phyloP scores from a whole-genome alignment of 78 protist genomes.

The Speleostelium caveatum region DNA sequence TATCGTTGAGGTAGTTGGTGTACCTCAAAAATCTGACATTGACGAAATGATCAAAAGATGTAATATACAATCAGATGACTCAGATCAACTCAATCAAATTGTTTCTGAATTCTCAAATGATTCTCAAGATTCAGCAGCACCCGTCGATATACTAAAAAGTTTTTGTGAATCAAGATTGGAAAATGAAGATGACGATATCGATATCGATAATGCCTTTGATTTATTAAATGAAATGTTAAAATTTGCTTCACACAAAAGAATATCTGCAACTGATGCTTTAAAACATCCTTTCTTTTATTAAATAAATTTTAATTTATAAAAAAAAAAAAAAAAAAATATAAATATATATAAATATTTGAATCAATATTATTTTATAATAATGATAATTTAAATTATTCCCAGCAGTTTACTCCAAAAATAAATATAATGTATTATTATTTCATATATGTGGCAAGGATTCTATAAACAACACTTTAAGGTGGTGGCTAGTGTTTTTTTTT shows the following conservation, averaged over 20 bases:
- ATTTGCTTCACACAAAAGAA: background rate
- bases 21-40: slow-evolving; percentile 31
- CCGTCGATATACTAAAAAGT: background rate
- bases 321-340: too few species aligned
- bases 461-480: too few species aligned
- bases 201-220: too few species aligned
- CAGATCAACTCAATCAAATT: background rate
- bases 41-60: slow-evolving; percentile 16
- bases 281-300: background rate
- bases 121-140: background rate
- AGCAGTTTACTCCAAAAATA: too few species aligned
- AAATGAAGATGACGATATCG: background rate
- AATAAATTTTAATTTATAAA: too few species aligned
- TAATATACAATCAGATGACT: background rate
- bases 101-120: background rate
- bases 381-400: too few species aligned
- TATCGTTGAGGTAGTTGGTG: slow-evolving; percentile 42
- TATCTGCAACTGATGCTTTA: background rate
- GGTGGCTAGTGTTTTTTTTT: too few species aligned
- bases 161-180: background rate
- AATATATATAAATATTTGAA: background rate
- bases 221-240: background rate
- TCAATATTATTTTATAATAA: too few species aligned
- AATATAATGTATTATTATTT: too few species aligned
- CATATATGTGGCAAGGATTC: too few species aligned